A percentile compares a stretch with the other conserved stretches of the same genome.
These are phyloP conservation scores for Solanum aculeatissimum DNA, from an alignment of 305 asterid species.

Conservation along the genomic window DNA sequence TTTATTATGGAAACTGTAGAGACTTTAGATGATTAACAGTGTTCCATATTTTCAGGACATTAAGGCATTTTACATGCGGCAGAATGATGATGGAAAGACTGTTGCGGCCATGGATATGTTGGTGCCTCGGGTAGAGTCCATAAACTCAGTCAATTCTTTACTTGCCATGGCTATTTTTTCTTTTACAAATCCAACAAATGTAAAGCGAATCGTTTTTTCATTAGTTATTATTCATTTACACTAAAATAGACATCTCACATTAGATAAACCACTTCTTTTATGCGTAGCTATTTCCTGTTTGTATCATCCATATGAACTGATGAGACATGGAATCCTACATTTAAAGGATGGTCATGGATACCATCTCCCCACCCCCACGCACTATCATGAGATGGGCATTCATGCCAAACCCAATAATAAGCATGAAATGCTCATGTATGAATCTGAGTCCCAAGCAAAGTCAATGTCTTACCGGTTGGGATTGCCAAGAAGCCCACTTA, in stretches of 20 bases:
- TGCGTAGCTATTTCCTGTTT: neutral
- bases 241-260: neutral
- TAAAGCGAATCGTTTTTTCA: neutral
- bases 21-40: constrained; percentile 1
- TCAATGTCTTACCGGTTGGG: neutral
- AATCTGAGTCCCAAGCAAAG: neutral
- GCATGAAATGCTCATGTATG: neutral
- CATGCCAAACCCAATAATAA: neutral
- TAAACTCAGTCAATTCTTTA: neutral
- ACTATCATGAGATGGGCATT: neutral
- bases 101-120: constrained; percentile 99
- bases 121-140: constrained; percentile 88
- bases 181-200: neutral
- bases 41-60: constrained; percentile 52
- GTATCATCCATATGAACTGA: neutral
- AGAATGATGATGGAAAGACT: constrained; percentile 93
- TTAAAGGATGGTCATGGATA: neutral
- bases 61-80: constrained; percentile 96
- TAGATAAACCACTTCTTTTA: neutral
- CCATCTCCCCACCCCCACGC: neutral
- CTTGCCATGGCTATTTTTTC: neutral
- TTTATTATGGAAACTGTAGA: neutral
- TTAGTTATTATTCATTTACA: neutral
- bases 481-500: neutral
- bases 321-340: neutral